phyloP scores from a whole-genome alignment of 2,329 filamentous ascomycete species.

The Zasmidium angulare region DNA sequence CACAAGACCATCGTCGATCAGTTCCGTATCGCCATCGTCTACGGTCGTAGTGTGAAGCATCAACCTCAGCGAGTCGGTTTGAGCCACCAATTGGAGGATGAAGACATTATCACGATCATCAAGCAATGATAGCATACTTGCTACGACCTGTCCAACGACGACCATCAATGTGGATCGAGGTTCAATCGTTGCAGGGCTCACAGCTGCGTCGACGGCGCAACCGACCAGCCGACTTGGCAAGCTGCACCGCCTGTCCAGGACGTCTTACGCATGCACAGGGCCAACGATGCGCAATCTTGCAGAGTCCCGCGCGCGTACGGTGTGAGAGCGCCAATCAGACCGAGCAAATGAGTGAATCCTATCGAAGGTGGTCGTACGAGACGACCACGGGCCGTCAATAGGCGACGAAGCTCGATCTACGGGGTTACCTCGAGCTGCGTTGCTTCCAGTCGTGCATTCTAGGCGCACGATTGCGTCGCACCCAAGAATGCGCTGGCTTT shows the following conservation, averaged over 20 bases:
- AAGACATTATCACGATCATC: constrained; percentile 71
- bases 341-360: background rate
- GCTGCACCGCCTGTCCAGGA: background rate
- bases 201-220: background rate
- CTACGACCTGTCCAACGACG: background rate
- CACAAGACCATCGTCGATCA: constrained; percentile 94
- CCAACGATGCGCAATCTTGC: background rate
- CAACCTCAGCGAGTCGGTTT: constrained; percentile 95
- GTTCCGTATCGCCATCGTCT: constrained; percentile 93
- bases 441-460: background rate
- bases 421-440: background rate
- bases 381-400: background rate
- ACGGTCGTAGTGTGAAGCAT: constrained; percentile 97
- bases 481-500: background rate
- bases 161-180: background rate
- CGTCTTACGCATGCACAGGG: background rate
- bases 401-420: background rate
- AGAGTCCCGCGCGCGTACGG: background rate
- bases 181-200: background rate
- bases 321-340: background rate
- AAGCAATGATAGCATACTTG: constrained; percentile 28
- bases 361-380: background rate
- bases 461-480: background rate
- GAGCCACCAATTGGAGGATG: constrained; percentile 85
- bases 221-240: background rate